Evolutionary conservation across 2,329 filamentous ascomycete species (phyloP).

Genomic region (Calonectria pseudoturangicola): DNA sequence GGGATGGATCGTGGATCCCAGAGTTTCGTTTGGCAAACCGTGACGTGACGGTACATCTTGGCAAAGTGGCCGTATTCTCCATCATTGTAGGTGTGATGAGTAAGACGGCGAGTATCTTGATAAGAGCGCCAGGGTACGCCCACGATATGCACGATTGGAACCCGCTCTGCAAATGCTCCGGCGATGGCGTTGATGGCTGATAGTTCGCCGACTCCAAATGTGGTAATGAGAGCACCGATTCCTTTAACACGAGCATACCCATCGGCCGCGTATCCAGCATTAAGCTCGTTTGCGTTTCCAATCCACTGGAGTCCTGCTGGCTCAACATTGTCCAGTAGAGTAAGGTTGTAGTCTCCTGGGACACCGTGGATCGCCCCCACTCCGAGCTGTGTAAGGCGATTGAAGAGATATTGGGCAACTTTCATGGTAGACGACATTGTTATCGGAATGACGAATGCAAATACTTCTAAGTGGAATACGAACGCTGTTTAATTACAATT

Average conservation of each 20-base stretch:
- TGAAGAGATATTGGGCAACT: slow-evolving; percentile 40
- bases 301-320: slow-evolving; percentile 64
- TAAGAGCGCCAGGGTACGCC: slow-evolving; percentile 68
- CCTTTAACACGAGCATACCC: slow-evolving; percentile 74
- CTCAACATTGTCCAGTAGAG: slow-evolving; percentile 61
- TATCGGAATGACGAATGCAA: background rate
- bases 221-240: slow-evolving; percentile 71
- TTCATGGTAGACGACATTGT: slow-evolving; percentile 21
- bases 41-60: slow-evolving; percentile 69
- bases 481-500: background rate
- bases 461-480: background rate
- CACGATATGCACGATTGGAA: slow-evolving; percentile 75
- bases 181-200: slow-evolving; percentile 76
- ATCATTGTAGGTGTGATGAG: slow-evolving; percentile 75
- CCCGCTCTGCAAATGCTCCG: slow-evolving; percentile 74
- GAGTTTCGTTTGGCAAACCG: slow-evolving; percentile 66
- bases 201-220: slow-evolving; percentile 75
- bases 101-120: slow-evolving; percentile 64
- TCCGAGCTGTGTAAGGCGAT: slow-evolving; percentile 62
- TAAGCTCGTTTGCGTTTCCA: slow-evolving; percentile 75
- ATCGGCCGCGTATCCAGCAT: slow-evolving; percentile 74
- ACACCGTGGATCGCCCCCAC: slow-evolving; percentile 74
- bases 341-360: slow-evolving; percentile 65
- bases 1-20: slow-evolving; percentile 66
- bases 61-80: slow-evolving; percentile 71